A percentile compares a stretch with the other conserved stretches of the same genome.
Conservation (phyloP, 805 yeast species). For the Clavispora phyllophila region DNA sequence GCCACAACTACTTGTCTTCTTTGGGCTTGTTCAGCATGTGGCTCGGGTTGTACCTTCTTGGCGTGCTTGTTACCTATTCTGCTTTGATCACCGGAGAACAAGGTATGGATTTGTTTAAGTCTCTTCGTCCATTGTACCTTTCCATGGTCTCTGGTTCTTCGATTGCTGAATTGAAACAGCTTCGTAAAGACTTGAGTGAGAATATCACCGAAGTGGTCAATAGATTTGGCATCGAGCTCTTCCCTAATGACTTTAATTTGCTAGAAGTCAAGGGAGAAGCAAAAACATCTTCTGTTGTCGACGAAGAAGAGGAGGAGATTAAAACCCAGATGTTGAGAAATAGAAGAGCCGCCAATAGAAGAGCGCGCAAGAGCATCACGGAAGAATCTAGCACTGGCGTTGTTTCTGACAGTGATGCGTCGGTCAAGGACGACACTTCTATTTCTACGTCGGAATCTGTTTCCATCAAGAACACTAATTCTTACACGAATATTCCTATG, state of each 20-base stretch:
- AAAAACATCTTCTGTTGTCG: slow-evolving; percentile 27
- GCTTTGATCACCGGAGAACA: slow-evolving; percentile 89
- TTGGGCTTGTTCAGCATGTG: slow-evolving; percentile 34
- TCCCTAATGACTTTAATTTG: slow-evolving; percentile 72
- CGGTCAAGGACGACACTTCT: slow-evolving; percentile 18
- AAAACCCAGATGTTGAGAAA: slow-evolving; percentile 45
- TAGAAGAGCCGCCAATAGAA: slow-evolving; percentile 33
- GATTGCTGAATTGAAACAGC: slow-evolving; percentile 51
- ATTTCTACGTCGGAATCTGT: slow-evolving; percentile 53
- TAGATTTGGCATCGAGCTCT: slow-evolving; percentile 75
- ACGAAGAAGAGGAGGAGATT: slow-evolving; percentile 47
- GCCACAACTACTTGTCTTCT: slow-evolving; percentile 9
- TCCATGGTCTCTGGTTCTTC: slow-evolving; percentile 57
- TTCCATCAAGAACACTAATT: slow-evolving; percentile 58
- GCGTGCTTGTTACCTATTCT: slow-evolving; percentile 77
- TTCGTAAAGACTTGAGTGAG: slow-evolving; percentile 57
- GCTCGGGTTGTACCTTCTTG: slow-evolving; percentile 49
- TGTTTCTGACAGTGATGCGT: slow-evolving; percentile 15
- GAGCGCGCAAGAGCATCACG: slow-evolving; percentile 13
- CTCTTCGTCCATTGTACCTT: slow-evolving; percentile 73
- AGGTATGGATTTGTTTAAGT: slow-evolving; percentile 84
- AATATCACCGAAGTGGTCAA: slow-evolving; percentile 79
- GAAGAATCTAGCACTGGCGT: slow-evolving; percentile 5
- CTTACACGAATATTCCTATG: slow-evolving; percentile 61
- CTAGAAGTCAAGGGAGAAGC: slow-evolving; percentile 40